These are phyloP conservation scores for Epichloe elymi DNA, from an alignment of 2,329 filamentous ascomycete genomes.

Conservation along the genomic window DNA sequence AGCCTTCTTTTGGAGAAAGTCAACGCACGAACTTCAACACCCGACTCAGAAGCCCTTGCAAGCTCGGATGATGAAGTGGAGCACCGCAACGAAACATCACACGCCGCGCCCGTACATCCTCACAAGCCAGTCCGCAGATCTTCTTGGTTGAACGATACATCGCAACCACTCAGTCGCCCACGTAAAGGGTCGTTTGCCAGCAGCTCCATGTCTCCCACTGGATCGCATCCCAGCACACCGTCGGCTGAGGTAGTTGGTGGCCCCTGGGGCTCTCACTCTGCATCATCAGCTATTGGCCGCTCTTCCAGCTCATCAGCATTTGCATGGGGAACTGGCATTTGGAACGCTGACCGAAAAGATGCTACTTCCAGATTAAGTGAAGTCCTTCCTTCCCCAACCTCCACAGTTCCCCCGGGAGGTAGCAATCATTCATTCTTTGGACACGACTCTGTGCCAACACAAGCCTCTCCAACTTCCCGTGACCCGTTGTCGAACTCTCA, in stretches of 20 bases:
- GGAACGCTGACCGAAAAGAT: constrained; percentile 69
- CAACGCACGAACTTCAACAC: constrained; percentile 70
- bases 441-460: constrained; percentile 30
- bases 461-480: constrained; percentile 37
- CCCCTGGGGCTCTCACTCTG: constrained; percentile 41
- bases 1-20: constrained; percentile 61
- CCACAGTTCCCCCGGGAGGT: constrained; percentile 37
- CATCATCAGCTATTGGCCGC: constrained; percentile 35
- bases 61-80: constrained; percentile 91
- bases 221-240: constrained; percentile 71
- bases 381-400: constrained; percentile 63
- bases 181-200: constrained; percentile 68
- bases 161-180: constrained; percentile 46
- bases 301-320: constrained; percentile 31
- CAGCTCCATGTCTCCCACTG: constrained; percentile 63
- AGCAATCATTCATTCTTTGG: constrained; percentile 34
- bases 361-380: constrained; percentile 61
- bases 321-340: constrained; percentile 69
- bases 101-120: constrained; percentile 27
- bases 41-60: constrained; percentile 84
- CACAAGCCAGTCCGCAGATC: constrained; percentile 56
- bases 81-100: constrained; percentile 41
- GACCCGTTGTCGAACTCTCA: constrained; percentile 46
- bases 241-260: constrained; percentile 46
- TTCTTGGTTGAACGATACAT: constrained; percentile 79